phyloP scores from a whole-genome alignment of 78 protist genomes.

The Tieghemostelium lacteum region DNA sequence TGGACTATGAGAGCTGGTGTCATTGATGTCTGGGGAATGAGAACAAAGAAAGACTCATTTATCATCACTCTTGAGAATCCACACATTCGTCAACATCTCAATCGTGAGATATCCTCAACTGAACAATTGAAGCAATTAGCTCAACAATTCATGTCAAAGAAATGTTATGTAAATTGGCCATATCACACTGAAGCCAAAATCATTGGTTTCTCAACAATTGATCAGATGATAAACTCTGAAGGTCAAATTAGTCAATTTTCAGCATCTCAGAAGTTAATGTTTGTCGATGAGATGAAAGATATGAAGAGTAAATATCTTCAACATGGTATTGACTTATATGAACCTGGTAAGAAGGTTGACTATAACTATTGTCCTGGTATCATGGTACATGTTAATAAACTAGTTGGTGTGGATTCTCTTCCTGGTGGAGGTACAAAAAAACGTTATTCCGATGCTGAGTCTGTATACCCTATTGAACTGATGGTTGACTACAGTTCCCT shows the following conservation, averaged over 20 bases:
- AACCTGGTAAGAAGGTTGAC: not conserved
- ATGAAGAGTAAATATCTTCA: not conserved
- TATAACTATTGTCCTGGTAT: not conserved
- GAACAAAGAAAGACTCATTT: slow-evolving; percentile 42
- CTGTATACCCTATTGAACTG: slow-evolving; percentile 35
- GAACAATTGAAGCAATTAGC: not conserved
- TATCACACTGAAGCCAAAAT: slow-evolving; percentile 65
- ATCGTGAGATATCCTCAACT: no score
- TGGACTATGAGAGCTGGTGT: slow-evolving; percentile 28
- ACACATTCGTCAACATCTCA: not conserved
- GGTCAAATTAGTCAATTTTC: not conserved
- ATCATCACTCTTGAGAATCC: slow-evolving; percentile 31
- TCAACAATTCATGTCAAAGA: no score
- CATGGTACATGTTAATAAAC: slow-evolving; percentile 29
- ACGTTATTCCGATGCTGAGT: slow-evolving; percentile 37
- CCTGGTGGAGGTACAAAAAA: slow-evolving; percentile 32
- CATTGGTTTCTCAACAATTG: slow-evolving; percentile 30
- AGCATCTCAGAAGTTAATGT: slow-evolving; percentile 18
- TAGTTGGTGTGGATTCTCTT: slow-evolving; percentile 36
- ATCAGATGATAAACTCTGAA: not conserved
- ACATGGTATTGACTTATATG: slow-evolving; percentile 24
- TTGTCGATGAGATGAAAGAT: slow-evolving; percentile 28
- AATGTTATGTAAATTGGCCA: slow-evolving; percentile 69
- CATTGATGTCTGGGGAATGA: slow-evolving; percentile 65
- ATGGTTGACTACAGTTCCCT: slow-evolving; percentile 54